Conservation (phyloP, 345 rosid species). For the Euphorbia lathyris region DNA sequence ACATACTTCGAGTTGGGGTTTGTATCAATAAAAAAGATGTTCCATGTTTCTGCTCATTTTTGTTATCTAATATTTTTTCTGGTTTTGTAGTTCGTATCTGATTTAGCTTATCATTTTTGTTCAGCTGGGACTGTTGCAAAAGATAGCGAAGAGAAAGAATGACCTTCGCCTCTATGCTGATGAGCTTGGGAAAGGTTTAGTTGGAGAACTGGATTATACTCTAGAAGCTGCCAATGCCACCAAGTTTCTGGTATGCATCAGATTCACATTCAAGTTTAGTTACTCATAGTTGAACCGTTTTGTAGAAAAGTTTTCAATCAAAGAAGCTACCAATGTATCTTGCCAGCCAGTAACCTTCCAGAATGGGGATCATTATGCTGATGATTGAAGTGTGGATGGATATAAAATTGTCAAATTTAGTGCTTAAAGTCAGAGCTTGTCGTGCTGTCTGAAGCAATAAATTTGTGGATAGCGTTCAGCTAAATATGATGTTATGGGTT, state of each 20-base stretch:
- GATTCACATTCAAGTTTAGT: background rate
- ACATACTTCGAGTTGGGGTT: constrained; percentile 89
- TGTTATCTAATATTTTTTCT: background rate
- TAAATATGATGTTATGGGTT: background rate
- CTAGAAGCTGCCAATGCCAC: constrained; percentile 88
- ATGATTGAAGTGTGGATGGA: background rate
- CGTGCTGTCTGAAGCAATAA: background rate
- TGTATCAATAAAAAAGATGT: constrained; percentile 23
- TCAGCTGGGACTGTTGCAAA: constrained; percentile 83
- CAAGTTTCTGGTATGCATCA: constrained; percentile 61
- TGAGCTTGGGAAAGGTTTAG: constrained; percentile 94
- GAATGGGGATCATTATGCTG: background rate
- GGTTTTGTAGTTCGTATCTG: constrained; percentile 23
- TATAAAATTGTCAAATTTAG: background rate
- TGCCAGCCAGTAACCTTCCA: background rate
- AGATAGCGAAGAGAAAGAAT: constrained; percentile 75
- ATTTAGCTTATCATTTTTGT: constrained; percentile 19
- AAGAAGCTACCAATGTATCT: background rate
- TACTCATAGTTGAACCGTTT: background rate
- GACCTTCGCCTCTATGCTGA: constrained; percentile 91
- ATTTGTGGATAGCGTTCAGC: background rate
- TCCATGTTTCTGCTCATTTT: background rate
- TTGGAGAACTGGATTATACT: constrained; percentile 84
- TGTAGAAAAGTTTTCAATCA: background rate
- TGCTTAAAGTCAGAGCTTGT: background rate